Percentiles rank a stretch among this genome's conserved stretches.
phyloP scores from a whole-genome alignment of 495 filamentous ascomycete genomes.

The Saxophila tyrrhenica region DNA sequence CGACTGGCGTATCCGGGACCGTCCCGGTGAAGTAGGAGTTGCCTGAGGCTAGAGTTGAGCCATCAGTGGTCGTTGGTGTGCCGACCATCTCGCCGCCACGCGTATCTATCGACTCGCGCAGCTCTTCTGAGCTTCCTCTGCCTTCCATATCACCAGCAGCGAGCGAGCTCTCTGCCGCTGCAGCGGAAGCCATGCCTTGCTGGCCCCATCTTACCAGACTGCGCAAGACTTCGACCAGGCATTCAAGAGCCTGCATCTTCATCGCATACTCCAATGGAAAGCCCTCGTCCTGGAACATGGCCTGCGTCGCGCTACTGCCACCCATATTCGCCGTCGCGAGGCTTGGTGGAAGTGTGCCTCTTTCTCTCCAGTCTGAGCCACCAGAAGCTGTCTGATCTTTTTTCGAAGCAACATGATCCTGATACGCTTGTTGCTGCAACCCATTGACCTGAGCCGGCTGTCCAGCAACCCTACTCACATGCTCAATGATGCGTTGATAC shows the following conservation, averaged over 20 bases:
- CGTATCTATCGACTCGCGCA: constrained; percentile 73
- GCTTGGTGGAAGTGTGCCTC: constrained; percentile 72
- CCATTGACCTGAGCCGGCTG: constrained; percentile 60
- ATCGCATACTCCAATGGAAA: constrained; percentile 77
- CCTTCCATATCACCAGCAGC: constrained; percentile 39
- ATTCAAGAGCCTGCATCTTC: constrained; percentile 79
- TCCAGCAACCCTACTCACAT: constrained; percentile 72
- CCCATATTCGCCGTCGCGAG: constrained; percentile 65
- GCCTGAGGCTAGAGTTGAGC: neutral
- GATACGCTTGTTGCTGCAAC: constrained; percentile 70
- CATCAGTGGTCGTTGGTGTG: neutral
- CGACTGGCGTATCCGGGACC: constrained; percentile 56
- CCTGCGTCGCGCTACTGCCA: constrained; percentile 22
- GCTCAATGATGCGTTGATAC: constrained; percentile 87
- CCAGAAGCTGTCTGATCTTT: constrained; percentile 26
- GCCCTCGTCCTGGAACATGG: constrained; percentile 49
- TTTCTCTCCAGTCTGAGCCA: constrained; percentile 64
- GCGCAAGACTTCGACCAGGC: constrained; percentile 73
- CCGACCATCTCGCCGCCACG: constrained; percentile 21
- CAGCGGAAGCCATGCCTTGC: constrained; percentile 55
- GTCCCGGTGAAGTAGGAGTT: neutral
- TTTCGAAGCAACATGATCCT: constrained; percentile 59
- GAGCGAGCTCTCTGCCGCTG: constrained; percentile 38
- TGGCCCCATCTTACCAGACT: constrained; percentile 91
- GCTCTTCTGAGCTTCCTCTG: constrained; percentile 57